Evolutionary conservation across 345 rosid species (phyloP).

Genomic region (Sapria himalayana): DNA sequence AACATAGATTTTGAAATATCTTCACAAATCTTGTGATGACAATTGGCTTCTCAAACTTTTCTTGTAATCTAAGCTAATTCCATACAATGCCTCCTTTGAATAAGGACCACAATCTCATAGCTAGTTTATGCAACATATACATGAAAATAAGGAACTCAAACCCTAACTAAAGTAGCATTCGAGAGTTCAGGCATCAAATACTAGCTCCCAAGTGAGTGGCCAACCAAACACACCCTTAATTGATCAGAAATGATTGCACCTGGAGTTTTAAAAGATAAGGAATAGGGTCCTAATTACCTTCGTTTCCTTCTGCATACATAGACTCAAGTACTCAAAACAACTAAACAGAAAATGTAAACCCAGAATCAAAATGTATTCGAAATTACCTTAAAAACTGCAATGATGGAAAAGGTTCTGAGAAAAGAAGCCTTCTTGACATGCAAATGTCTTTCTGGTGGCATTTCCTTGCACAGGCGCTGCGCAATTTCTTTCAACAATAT

Average conservation of each 20-base stretch:
- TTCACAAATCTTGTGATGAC: too few relatives aligned
- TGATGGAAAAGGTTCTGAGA: slow-evolving; percentile 23
- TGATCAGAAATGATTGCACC: not conserved
- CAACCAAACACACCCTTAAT: not conserved
- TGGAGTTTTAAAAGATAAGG: not conserved
- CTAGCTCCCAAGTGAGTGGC: not conserved
- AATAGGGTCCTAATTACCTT: too few relatives aligned
- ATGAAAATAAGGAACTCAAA: too few relatives aligned
- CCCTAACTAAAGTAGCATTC: too few relatives aligned
- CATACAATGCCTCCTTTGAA: too few relatives aligned
- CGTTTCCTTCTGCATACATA: too few relatives aligned
- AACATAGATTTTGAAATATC: too few relatives aligned
- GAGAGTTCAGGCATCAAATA: not conserved
- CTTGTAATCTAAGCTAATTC: too few relatives aligned
- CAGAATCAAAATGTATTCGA: not conserved
- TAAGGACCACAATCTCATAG: too few relatives aligned
- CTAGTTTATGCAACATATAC: too few relatives aligned
- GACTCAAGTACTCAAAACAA: not conserved
- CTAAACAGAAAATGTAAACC: too few relatives aligned
- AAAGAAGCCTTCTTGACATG: slow-evolving; percentile 28
- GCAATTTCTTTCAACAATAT: slow-evolving; percentile 85
- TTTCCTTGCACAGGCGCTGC: slow-evolving; percentile 68
- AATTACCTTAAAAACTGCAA: slow-evolving; percentile 59
- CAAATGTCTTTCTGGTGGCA: slow-evolving; percentile 31
- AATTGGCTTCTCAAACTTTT: too few relatives aligned